A percentile compares a stretch with the other conserved stretches of the same genome.
These are phyloP conservation scores for Rhodotorula sp. DNA, from an alignment of 1,284 basidiomycete species.

Conservation along the genomic window DNA sequence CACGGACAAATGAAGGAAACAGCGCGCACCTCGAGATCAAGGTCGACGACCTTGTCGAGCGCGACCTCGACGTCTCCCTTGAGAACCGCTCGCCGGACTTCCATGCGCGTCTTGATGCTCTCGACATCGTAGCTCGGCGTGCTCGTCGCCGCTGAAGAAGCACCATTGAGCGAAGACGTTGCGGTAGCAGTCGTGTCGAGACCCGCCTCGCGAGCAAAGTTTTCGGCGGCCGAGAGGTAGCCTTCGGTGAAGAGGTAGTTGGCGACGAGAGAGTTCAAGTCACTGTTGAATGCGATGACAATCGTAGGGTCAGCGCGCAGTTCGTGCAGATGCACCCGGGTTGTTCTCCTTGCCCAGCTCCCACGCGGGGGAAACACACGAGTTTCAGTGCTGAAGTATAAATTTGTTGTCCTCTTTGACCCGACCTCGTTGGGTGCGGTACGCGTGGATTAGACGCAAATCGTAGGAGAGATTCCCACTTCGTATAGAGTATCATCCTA, in stretches of 20 bases:
- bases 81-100: constrained; percentile 88
- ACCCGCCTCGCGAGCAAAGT: constrained; percentile 84
- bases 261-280: constrained; percentile 93
- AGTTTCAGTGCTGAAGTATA: constrained; percentile 53
- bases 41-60: constrained; percentile 86
- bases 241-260: constrained; percentile 98
- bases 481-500: constrained; percentile 54
- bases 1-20: constrained; percentile 7
- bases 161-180: neutral
- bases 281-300: constrained; percentile 55
- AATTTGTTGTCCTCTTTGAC: constrained; percentile 47
- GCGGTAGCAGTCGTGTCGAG: constrained; percentile 56
- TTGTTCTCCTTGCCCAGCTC: neutral
- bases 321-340: neutral
- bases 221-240: constrained; percentile 91
- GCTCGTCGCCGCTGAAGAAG: constrained; percentile 49
- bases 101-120: constrained; percentile 88
- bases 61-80: constrained; percentile 92
- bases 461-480: constrained; percentile 62
- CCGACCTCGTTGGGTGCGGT: constrained; percentile 18
- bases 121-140: constrained; percentile 62
- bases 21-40: constrained; percentile 82
- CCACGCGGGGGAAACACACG: neutral
- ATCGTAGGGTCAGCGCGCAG: constrained; percentile 44
- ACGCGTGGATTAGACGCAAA: constrained; percentile 52